Conservation (phyloP, 2,329 filamentous ascomycete genomes). For the Talaromyces sp. region DNA sequence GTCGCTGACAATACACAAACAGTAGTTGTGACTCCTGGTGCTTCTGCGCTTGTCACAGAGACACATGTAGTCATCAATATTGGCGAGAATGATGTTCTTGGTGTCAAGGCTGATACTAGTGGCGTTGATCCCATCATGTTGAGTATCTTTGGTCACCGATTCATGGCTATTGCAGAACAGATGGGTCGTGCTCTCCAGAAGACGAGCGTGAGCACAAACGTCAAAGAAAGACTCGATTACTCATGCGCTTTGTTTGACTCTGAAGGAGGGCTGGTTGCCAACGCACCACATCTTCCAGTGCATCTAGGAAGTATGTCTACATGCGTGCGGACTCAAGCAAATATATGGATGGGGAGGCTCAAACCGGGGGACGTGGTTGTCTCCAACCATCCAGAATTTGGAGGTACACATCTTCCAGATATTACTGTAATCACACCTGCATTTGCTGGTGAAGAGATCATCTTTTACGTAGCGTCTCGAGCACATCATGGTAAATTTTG, state of each 20-base stretch:
- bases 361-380: constrained; percentile 74
- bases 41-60: constrained; percentile 69
- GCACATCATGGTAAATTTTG: constrained; percentile 68
- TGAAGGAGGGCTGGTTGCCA: constrained; percentile 68
- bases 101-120: constrained; percentile 47
- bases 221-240: constrained; percentile 74
- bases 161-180: constrained; percentile 83
- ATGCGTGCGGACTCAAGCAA: constrained; percentile 69
- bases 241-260: constrained; percentile 73
- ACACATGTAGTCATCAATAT: constrained; percentile 83
- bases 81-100: constrained; percentile 51
- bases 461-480: constrained; percentile 71
- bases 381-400: constrained; percentile 75
- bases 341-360: constrained; percentile 73
- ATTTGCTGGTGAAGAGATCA: constrained; percentile 65
- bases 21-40: constrained; percentile 73
- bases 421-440: constrained; percentile 73
- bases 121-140: constrained; percentile 73
- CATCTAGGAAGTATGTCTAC: constrained; percentile 78
- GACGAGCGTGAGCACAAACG: constrained; percentile 74
- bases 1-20: constrained; percentile 72
- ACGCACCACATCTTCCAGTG: constrained; percentile 73
- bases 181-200: constrained; percentile 78
- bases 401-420: constrained; percentile 74
- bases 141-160: constrained; percentile 74